phyloP scores from a whole-genome alignment of 768 basidiomycete genomes.

The Boletus vermiculosoides region DNA sequence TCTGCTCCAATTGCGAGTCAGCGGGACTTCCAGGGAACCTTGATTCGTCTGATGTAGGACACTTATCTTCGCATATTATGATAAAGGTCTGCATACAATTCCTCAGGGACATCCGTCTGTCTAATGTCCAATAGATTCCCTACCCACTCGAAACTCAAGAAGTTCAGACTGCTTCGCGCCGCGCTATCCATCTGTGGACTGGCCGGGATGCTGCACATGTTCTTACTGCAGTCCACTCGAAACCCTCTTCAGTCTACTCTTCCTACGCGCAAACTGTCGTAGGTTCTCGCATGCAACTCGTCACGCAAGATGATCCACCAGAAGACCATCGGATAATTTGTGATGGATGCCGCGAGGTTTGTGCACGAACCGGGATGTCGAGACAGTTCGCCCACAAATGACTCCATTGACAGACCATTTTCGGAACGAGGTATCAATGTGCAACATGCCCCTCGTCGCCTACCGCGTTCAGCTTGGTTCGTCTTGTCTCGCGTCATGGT shows the following conservation, averaged over 20 bases:
- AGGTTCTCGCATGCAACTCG: constrained; percentile 42
- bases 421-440: constrained; percentile 85
- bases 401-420: constrained; percentile 51
- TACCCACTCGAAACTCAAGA: constrained; percentile 73
- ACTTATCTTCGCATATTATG: constrained; percentile 85
- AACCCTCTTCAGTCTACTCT: constrained; percentile 58
- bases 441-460: constrained; percentile 83
- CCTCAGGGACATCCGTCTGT: not conserved
- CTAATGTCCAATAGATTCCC: constrained; percentile 61
- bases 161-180: constrained; percentile 71
- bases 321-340: constrained; percentile 62
- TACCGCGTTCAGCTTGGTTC: constrained; percentile 68
- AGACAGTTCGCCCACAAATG: not conserved
- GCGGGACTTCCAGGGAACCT: constrained; percentile 83
- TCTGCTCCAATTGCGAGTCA: constrained; percentile 85
- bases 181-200: constrained; percentile 74
- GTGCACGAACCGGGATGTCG: constrained; percentile 16
- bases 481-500: constrained; percentile 2
- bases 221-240: constrained; percentile 46
- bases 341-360: constrained; percentile 57
- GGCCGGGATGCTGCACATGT: constrained; percentile 70
- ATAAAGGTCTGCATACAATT: constrained; percentile 67
- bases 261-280: constrained; percentile 69
- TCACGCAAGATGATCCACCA: constrained; percentile 29
- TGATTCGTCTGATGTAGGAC: constrained; percentile 73